phyloP scores from a whole-genome alignment of 441 rosid genomes.

The Pelargonium citronellum region DNA sequence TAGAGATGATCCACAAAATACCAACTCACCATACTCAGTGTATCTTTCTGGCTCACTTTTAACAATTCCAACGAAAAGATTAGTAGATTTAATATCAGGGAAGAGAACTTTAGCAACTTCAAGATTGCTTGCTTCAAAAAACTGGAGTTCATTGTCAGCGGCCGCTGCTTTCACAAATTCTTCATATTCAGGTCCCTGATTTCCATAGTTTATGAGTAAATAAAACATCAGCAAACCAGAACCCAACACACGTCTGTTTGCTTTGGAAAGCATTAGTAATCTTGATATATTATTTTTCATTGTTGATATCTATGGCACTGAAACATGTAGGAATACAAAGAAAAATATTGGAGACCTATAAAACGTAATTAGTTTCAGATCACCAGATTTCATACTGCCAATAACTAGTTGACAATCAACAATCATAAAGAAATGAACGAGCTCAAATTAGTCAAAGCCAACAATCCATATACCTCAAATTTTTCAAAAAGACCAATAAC shows the following conservation, averaged over 20 bases:
- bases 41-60: constrained; percentile 76
- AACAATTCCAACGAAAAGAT: constrained; percentile 59
- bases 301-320: not conserved
- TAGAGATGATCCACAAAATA: constrained; percentile 1
- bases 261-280: not conserved
- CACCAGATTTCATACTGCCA: not conserved
- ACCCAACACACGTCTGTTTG: not conserved
- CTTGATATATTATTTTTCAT: not conserved
- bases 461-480: constrained; percentile 49
- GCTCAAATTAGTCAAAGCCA: no score
- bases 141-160: constrained; percentile 65
- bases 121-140: constrained; percentile 49
- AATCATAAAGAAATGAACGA: constrained; percentile 4
- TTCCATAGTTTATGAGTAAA: constrained; percentile 6
- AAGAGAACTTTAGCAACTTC: constrained; percentile 55
- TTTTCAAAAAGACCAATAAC: constrained; percentile 59
- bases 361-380: no score
- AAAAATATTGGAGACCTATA: no score
- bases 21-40: constrained; percentile 59
- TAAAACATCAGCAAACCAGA: not conserved
- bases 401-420: not conserved
- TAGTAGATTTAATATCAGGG: constrained; percentile 40
- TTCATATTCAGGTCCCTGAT: constrained; percentile 53
- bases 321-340: no score
- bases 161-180: constrained; percentile 71